Evolutionary conservation across 176 grass and related monocot species (phyloP).

Genomic region (Musa troglodytarum): DNA sequence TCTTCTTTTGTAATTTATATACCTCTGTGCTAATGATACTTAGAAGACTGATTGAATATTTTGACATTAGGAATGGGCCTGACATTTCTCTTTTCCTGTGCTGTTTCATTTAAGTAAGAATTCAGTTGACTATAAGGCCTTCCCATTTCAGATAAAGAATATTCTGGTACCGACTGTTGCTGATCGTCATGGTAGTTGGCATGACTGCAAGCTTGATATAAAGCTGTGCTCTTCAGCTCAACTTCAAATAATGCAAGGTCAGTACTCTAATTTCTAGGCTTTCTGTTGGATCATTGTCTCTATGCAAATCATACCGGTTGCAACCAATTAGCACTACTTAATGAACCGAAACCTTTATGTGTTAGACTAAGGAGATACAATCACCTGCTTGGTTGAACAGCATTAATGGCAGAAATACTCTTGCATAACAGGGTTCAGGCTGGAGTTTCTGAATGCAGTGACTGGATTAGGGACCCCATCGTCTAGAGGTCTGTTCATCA

Average conservation of each 20-base stretch:
- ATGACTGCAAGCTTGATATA: constrained; percentile 50
- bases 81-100: not conserved
- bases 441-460: constrained; percentile 29
- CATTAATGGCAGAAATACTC: not conserved
- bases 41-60: not conserved
- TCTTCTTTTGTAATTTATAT: too few species aligned
- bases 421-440: constrained; percentile 28
- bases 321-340: too few species aligned
- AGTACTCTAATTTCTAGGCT: not conserved
- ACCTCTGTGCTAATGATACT: too few species aligned
- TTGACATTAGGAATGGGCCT: not conserved
- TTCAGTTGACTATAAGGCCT: not conserved
- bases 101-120: too few species aligned
- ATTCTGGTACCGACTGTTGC: constrained; percentile 52
- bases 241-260: constrained; percentile 54
- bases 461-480: constrained; percentile 9
- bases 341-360: too few species aligned
- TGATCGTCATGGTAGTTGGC: constrained; percentile 40
- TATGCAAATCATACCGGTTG: too few species aligned
- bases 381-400: not conserved
- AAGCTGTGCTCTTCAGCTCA: constrained; percentile 36
- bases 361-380: not conserved
- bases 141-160: constrained; percentile 46
- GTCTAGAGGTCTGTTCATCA: constrained; percentile 35
- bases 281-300: not conserved